phyloP scores from a whole-genome alignment of 208 protist genomes.

The Crithidia brevicula region DNA sequence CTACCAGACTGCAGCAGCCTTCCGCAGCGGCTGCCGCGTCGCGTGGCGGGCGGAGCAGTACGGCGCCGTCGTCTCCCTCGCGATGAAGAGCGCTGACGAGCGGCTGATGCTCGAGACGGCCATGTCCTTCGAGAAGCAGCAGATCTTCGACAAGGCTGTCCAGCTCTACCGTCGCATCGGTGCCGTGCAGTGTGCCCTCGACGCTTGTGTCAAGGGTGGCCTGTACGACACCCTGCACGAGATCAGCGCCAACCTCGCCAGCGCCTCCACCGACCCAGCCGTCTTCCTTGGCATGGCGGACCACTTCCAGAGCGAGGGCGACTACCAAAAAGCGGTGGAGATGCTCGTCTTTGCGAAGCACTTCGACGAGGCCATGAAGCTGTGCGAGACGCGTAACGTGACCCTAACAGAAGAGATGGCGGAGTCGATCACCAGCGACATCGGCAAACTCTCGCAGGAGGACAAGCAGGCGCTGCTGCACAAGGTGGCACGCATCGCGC shows the following conservation, averaged over 20 bases:
- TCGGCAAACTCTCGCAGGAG: constrained; percentile 51
- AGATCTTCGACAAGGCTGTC: constrained; percentile 91
- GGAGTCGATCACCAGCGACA: constrained; percentile 85
- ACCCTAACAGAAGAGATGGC: constrained; percentile 93
- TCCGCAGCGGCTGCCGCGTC: constrained; percentile 91
- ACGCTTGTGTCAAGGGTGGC: constrained; percentile 91
- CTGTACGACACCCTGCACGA: constrained; percentile 93
- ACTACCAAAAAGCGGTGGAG: constrained; percentile 93
- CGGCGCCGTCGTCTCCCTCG: constrained; percentile 74
- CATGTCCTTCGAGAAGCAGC: constrained; percentile 87
- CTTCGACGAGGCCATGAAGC: constrained; percentile 85
- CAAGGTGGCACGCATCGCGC: constrained; percentile 86
- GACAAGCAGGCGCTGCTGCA: constrained; percentile 60
- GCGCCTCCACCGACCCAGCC: constrained; percentile 71
- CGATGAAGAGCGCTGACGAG: constrained; percentile 74
- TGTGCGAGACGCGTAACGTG: constrained; percentile 85
- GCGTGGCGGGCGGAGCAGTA: constrained; percentile 75
- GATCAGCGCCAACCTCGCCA: constrained; percentile 92
- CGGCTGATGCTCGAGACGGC: constrained; percentile 91
- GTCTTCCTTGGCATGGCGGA: constrained; percentile 93
- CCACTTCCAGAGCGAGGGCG: constrained; percentile 86
- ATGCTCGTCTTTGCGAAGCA: constrained; percentile 93
- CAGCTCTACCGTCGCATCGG: constrained; percentile 95
- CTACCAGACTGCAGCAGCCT: constrained; percentile 87
- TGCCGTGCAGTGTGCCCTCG: constrained; percentile 88